These are phyloP conservation scores for Suillus spraguei DNA, from an alignment of 768 basidiomycete species.

Conservation along the genomic window DNA sequence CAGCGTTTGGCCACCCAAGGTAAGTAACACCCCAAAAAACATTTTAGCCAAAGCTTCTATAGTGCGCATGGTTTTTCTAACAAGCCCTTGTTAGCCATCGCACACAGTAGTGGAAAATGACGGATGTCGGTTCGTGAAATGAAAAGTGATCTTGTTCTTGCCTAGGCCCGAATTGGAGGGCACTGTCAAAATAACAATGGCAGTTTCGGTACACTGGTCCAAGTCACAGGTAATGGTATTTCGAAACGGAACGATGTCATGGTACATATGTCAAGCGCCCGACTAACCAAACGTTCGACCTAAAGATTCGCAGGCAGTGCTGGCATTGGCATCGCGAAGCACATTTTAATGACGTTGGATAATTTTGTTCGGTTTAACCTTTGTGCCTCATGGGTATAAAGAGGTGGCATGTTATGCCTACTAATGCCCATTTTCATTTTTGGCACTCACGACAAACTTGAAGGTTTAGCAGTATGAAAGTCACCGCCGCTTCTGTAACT, in stretches of 20 bases:
- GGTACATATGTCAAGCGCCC: too few relatives aligned
- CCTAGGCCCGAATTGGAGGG: too few relatives aligned
- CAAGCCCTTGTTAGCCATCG: too few relatives aligned
- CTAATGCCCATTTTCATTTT: neutral
- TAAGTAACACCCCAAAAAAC: neutral
- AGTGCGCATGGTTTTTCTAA: neutral
- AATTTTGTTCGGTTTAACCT: neutral
- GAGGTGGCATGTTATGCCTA: too few relatives aligned
- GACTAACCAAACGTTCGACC: too few relatives aligned
- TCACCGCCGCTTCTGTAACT: neutral
- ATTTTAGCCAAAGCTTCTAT: neutral
- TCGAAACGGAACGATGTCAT: neutral
- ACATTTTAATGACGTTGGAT: neutral
- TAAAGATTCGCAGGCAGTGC: neutral
- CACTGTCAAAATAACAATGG: neutral
- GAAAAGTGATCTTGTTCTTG: neutral
- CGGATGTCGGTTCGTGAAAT: neutral
- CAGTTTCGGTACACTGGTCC: neutral
- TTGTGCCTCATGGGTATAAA: neutral
- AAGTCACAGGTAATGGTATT: neutral
- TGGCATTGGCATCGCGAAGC: neutral
- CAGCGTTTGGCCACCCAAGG: neutral
- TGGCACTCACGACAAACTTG: neutral
- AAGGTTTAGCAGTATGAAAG: conserved; percentile 7
- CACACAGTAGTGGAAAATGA: neutral